These are phyloP conservation scores for Fusarium verticillioides DNA, from an alignment of 2,329 filamentous ascomycete species.

Conservation along the genomic window DNA sequence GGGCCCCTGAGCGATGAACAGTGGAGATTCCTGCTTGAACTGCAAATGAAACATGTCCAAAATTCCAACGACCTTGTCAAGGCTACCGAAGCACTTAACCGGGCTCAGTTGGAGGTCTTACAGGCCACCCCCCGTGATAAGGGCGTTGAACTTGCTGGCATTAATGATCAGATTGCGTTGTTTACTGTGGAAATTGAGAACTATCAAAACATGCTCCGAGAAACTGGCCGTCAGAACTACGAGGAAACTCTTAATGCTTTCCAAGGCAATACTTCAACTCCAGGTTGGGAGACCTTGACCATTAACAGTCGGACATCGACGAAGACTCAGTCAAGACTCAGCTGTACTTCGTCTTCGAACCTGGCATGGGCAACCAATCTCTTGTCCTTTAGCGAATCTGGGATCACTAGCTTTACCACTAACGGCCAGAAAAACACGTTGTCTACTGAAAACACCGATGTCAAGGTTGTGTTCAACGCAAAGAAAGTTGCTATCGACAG, in stretches of 20 bases:
- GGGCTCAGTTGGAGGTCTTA: not conserved
- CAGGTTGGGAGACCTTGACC: not conserved
- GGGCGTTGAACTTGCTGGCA: not conserved
- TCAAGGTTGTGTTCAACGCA: not conserved
- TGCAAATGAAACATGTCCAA: not conserved
- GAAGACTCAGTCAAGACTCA: not conserved
- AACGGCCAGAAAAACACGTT: accelerated
- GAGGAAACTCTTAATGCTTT: accelerated
- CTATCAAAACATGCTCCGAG: not conserved
- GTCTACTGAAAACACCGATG: not conserved
- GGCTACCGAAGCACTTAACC: not conserved
- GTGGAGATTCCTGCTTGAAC: not conserved
- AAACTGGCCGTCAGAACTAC: not conserved
- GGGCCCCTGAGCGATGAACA: not conserved
- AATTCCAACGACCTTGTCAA: not conserved
- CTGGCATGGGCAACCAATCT: not conserved
- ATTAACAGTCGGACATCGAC: not conserved
- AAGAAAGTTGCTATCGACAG: not conserved
- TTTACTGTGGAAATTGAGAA: not conserved
- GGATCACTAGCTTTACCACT: accelerated
- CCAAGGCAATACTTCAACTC: not conserved
- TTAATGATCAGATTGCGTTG: not conserved
- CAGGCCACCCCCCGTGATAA: not conserved
- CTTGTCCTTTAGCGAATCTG: not conserved
- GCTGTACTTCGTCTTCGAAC: not conserved